phyloP scores from a whole-genome alignment of 139 green algal genomes.

The Chlamydomonas incerta region DNA sequence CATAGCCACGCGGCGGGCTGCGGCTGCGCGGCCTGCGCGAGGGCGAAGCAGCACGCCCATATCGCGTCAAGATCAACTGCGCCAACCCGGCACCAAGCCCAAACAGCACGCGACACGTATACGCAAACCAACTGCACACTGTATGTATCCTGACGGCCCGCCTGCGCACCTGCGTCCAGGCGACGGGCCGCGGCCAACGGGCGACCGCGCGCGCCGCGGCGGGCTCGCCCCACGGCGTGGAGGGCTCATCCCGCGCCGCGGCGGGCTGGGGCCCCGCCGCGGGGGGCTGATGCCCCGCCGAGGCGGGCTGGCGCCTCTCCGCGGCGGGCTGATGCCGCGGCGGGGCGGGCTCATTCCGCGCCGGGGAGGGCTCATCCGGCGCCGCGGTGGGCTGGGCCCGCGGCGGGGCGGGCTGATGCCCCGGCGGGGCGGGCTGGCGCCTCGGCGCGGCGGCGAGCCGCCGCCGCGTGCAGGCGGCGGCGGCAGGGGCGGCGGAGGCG shows the following conservation, averaged over 20 bases:
- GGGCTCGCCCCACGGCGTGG: slow-evolving; percentile 8
- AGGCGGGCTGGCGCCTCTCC: slow-evolving; percentile 24
- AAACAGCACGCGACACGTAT: too few relatives aligned
- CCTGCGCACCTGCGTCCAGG: slow-evolving; percentile 16
- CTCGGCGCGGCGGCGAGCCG: slow-evolving; percentile 6
- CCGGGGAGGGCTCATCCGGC: background rate
- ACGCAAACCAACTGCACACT: too few relatives aligned
- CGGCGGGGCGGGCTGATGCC: background rate
- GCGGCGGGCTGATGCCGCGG: background rate
- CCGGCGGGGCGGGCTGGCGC: background rate
- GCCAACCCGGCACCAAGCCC: too few relatives aligned
- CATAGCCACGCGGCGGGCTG: slow-evolving; percentile 13
- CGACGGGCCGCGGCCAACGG: slow-evolving; percentile 1
- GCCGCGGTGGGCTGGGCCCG: background rate
- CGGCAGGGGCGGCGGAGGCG: slow-evolving; percentile 21
- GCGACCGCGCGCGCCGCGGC: background rate
- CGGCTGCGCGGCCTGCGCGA: slow-evolving; percentile 36
- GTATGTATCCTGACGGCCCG: background rate
- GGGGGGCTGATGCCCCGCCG: background rate
- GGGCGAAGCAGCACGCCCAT: background rate
- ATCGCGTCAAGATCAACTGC: too few relatives aligned
- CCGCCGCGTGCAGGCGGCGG: slow-evolving; percentile 22
- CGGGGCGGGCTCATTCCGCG: background rate
- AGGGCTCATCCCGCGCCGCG: background rate
- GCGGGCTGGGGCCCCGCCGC: background rate